These are phyloP conservation scores for Candida frijolesensis DNA, from an alignment of 1,139 yeast genomes.

Conservation along the genomic window DNA sequence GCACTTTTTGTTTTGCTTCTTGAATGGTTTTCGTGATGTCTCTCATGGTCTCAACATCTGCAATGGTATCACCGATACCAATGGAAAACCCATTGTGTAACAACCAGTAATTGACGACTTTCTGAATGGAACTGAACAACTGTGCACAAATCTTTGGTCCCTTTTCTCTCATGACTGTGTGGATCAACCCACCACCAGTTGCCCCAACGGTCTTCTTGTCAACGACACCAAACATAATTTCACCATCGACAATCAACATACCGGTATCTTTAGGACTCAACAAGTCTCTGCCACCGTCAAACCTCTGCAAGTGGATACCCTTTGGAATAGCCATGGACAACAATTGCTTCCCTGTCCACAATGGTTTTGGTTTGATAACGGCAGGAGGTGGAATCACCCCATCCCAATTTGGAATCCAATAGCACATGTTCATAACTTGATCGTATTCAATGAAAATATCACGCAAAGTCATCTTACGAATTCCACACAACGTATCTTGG, in stretches of 20 bases:
- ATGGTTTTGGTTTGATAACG: slow-evolving; percentile 87
- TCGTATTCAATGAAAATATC: slow-evolving; percentile 88
- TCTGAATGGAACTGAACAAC: slow-evolving; percentile 89
- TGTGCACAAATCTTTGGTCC: slow-evolving; percentile 91
- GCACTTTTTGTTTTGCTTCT: slow-evolving; percentile 90
- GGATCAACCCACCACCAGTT: slow-evolving; percentile 96
- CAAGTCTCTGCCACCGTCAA: slow-evolving; percentile 87
- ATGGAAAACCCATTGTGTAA: slow-evolving; percentile 96
- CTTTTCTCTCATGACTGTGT: slow-evolving; percentile 96
- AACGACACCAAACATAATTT: slow-evolving; percentile 94
- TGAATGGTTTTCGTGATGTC: slow-evolving; percentile 90
- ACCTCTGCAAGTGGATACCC: slow-evolving; percentile 92
- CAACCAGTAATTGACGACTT: slow-evolving; percentile 95
- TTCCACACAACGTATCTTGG: slow-evolving; percentile 97
- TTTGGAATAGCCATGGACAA: slow-evolving; percentile 90
- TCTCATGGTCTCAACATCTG: slow-evolving; percentile 95
- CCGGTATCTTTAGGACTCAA: slow-evolving; percentile 87
- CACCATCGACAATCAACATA: slow-evolving; percentile 90
- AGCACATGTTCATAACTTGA: slow-evolving; percentile 93
- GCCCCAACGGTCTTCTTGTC: slow-evolving; percentile 99
- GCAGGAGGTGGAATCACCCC: slow-evolving; percentile 99
- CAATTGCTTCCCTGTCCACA: slow-evolving; percentile 98
- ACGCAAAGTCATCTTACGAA: slow-evolving; percentile 91
- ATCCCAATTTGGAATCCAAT: slow-evolving; percentile 99
- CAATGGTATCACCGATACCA: slow-evolving; percentile 99